A percentile compares a stretch with the other conserved stretches of the same genome.
Conservation (phyloP, 179 eudicot species). For the Amaranthus tricolor region DNA sequence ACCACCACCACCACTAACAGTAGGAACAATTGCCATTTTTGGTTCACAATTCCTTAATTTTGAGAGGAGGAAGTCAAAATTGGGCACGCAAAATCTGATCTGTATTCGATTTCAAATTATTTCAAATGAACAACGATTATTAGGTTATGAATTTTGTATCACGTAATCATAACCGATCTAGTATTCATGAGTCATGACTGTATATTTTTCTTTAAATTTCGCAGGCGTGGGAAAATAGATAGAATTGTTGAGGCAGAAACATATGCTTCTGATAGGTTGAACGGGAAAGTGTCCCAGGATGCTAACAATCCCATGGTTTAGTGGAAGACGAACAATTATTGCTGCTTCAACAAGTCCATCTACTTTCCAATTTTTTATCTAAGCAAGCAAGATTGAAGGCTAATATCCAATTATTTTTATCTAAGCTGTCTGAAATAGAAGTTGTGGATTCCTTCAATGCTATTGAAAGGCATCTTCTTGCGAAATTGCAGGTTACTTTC, state of each 20-base stretch:
- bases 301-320: constrained; percentile 67
- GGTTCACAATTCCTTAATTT: no score
- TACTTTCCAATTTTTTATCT: constrained; percentile 77
- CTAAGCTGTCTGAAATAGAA: constrained; percentile 78
- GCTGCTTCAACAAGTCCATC: constrained; percentile 85
- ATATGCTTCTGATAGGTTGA: no score
- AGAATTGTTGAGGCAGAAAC: constrained; percentile 33
- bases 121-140: no score
- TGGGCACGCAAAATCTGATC: no score
- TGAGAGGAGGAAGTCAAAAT: no score
- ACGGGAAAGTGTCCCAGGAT: no score
- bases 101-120: no score
- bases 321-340: constrained; percentile 73
- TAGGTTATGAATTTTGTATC: constrained; percentile 93
- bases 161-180: constrained; percentile 71
- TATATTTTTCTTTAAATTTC: constrained; percentile 79
- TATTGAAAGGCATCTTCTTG: constrained; percentile 74
- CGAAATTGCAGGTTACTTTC: constrained; percentile 61
- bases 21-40: no score
- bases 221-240: constrained; percentile 37
- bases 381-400: constrained; percentile 78
- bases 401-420: constrained; percentile 56
- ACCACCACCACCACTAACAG: no score
- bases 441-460: constrained; percentile 86
- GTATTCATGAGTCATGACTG: constrained; percentile 90